Percentiles rank a stretch among this genome's conserved stretches.
phyloP scores from a whole-genome alignment of 306 rosid species.

The Dicorynia guianensis region DNA sequence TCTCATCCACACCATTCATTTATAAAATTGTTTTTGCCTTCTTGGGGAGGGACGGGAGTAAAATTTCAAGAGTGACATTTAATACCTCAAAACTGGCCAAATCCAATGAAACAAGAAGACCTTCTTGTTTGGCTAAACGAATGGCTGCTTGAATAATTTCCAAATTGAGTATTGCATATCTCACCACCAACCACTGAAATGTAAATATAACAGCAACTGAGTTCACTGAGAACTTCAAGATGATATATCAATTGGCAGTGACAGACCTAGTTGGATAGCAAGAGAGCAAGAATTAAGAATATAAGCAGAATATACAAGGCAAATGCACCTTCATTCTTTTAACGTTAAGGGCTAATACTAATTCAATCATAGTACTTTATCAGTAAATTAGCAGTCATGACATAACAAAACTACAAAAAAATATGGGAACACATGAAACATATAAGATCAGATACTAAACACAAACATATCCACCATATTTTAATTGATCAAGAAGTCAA shows the following conservation, averaged over 20 bases:
- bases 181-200: conserved; percentile 89
- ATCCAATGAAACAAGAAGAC: conserved; percentile 86
- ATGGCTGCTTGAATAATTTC: conserved; percentile 89
- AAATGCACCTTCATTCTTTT: conserved; percentile 12
- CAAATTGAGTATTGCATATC: conserved; percentile 74
- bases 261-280: conserved; percentile 24
- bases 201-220: conserved; percentile 44
- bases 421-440: not conserved
- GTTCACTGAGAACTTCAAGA: conserved; percentile 39
- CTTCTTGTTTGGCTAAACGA: conserved; percentile 83
- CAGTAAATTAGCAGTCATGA: not conserved
- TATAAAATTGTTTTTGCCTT: no score
- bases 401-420: not conserved
- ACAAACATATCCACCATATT: not conserved
- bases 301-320: conserved; percentile 15
- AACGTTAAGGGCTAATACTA: conserved; percentile 10
- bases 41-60: no score
- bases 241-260: conserved; percentile 39
- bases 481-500: conserved; percentile 45
- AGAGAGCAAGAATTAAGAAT: conserved; percentile 22
- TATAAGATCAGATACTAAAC: conserved; percentile 9
- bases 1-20: no score
- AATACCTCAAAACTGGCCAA: conserved; percentile 99
- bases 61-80: conserved; percentile 1
- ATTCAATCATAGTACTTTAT: conserved; percentile 21